A percentile compares a stretch with the other conserved stretches of the same genome.
These are phyloP conservation scores for Bremia lactucae DNA, from an alignment of 352 stramenopile species.

Conservation along the genomic window DNA sequence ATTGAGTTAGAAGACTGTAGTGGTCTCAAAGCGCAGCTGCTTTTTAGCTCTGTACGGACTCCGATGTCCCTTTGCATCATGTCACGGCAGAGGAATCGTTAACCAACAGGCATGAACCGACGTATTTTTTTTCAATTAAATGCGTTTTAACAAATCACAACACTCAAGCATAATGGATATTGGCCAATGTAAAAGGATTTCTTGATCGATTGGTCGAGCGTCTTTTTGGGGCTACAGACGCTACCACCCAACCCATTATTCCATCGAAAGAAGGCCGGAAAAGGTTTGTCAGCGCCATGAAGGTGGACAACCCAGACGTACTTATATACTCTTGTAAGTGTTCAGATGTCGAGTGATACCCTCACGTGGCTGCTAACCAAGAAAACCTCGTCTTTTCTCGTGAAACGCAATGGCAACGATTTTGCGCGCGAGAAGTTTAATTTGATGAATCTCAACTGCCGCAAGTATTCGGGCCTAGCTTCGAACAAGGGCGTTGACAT, in stretches of 20 bases:
- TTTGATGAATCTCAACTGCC: conserved; percentile 89
- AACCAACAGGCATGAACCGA: too few relatives aligned
- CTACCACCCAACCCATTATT: conserved; percentile 65
- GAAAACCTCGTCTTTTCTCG: conserved; percentile 93
- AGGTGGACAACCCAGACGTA: conserved; percentile 1
- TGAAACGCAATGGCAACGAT: conserved; percentile 86
- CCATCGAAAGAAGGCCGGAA: conserved; percentile 73
- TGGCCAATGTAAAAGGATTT: background rate
- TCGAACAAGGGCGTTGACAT: conserved; percentile 91
- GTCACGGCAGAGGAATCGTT: too few relatives aligned
- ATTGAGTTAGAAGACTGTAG: too few relatives aligned
- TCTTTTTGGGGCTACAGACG: conserved; percentile 7
- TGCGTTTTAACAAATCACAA: conserved; percentile 5
- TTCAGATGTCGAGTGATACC: conserved; percentile 86
- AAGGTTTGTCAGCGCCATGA: conserved; percentile 26
- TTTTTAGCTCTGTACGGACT: too few relatives aligned
- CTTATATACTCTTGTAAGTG: conserved; percentile 3
- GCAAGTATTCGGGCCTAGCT: conserved; percentile 95
- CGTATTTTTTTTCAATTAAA: too few relatives aligned
- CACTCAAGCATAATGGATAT: background rate
- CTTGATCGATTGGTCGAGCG: conserved; percentile 69
- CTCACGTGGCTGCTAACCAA: conserved; percentile 95
- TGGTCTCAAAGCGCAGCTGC: too few relatives aligned
- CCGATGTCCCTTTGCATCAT: too few relatives aligned
- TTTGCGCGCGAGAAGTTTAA: conserved; percentile 94